A percentile compares a stretch with the other conserved stretches of the same genome.
Evolutionary conservation across 2,329 filamentous ascomycete genomes (phyloP).

Genomic region (Neonectria punicea): DNA sequence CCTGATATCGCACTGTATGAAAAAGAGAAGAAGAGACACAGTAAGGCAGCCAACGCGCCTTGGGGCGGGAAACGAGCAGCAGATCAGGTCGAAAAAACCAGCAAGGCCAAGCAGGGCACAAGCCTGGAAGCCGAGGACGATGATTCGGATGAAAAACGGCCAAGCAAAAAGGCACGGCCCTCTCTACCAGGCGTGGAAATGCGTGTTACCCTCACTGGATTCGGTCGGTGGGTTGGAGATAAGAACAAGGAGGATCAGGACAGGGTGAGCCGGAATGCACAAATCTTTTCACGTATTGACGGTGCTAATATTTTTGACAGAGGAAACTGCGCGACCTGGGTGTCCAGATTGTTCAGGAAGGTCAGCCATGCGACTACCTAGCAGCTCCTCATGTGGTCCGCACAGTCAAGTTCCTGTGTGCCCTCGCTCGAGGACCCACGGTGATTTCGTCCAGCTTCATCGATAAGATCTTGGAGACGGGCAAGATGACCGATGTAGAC

Average conservation of each 20-base stretch:
- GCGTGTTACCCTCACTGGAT: conserved; percentile 85
- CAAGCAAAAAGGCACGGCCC: conserved; percentile 71
- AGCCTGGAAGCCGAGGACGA: conserved; percentile 59
- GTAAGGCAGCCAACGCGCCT: conserved; percentile 58
- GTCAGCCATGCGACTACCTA: conserved; percentile 82
- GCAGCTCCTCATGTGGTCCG: conserved; percentile 88
- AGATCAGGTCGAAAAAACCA: conserved; percentile 65
- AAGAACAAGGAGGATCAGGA: conserved; percentile 81
- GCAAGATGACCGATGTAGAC: conserved; percentile 70
- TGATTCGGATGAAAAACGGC: conserved; percentile 59
- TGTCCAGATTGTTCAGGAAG: conserved; percentile 81
- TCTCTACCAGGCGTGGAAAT: conserved; percentile 72
- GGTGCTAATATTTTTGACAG: conserved; percentile 56
- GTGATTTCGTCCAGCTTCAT: conserved; percentile 84
- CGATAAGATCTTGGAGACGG: conserved; percentile 76
- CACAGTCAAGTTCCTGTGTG: conserved; percentile 92
- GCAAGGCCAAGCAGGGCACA: conserved; percentile 58
- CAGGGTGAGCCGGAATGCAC: conserved; percentile 66
- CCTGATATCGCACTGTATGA: conserved; percentile 91
- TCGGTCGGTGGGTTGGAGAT: conserved; percentile 82
- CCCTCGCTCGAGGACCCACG: conserved; percentile 81
- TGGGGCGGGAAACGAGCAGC: conserved; percentile 74
- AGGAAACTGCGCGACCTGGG: conserved; percentile 85
- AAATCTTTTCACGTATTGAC: conserved; percentile 16
- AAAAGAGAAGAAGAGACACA: conserved; percentile 85